Evolutionary conservation across 805 yeast species (phyloP).

Genomic region (Starmerella asiatica): DNA sequence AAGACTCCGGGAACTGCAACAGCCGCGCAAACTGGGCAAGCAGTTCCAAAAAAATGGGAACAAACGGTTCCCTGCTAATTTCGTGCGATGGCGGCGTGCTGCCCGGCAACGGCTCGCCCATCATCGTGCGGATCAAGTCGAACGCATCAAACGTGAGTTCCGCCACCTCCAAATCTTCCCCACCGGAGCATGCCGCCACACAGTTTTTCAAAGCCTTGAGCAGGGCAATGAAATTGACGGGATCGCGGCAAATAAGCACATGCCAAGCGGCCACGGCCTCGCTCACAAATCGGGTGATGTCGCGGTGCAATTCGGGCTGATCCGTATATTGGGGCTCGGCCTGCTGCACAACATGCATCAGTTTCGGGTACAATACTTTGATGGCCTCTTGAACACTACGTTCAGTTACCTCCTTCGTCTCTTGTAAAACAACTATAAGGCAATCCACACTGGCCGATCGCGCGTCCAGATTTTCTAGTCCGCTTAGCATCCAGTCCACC

Average conservation of each 20-base stretch:
- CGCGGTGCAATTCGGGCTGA: slow-evolving; percentile 19
- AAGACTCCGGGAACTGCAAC: slow-evolving; percentile 63
- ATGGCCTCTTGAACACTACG: slow-evolving; percentile 36
- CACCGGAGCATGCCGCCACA: slow-evolving; percentile 43
- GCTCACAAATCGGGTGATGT: slow-evolving; percentile 45
- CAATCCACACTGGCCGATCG: slow-evolving; percentile 83
- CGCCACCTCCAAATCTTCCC: slow-evolving; percentile 68
- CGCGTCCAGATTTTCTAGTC: slow-evolving; percentile 43
- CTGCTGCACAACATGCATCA: slow-evolving; percentile 32
- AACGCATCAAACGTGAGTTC: slow-evolving; percentile 87
- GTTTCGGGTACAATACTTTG: slow-evolving; percentile 51
- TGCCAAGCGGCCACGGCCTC: slow-evolving; percentile 97
- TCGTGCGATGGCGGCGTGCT: slow-evolving; percentile 2
- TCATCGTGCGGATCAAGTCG: slow-evolving; percentile 64
- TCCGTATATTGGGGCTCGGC: slow-evolving; percentile 11
- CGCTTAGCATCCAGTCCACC: slow-evolving; percentile 52
- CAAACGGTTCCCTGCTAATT: slow-evolving; percentile 36
- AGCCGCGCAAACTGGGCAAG: slow-evolving; percentile 51
- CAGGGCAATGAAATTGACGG: slow-evolving; percentile 54
- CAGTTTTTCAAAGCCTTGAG: slow-evolving; percentile 61
- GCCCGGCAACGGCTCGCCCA: slow-evolving; percentile 28
- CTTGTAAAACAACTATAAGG: slow-evolving; percentile 63
- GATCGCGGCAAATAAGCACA: slow-evolving; percentile 60
- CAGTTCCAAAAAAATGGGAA: slow-evolving; percentile 45
- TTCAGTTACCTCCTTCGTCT: slow-evolving; percentile 56